Evolutionary conservation across 164 flowering plant species (phyloP), one percentile per base, ranked within the genome.

Genomic region (Aristolochia contorta): DNA sequence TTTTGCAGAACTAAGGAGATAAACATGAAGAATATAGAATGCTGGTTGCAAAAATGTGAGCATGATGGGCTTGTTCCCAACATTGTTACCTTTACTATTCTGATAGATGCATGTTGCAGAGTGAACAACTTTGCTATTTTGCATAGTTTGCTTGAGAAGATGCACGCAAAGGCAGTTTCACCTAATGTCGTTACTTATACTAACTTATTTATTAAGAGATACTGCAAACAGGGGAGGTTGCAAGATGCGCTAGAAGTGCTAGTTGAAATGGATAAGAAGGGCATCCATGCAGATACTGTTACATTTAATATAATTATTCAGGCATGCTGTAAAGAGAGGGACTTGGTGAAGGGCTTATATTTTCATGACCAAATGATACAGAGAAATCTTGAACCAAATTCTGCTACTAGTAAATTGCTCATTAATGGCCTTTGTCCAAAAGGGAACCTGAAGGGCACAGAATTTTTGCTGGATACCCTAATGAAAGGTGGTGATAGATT

Each of bases 291-390:
- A 56, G 92, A 90, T 78, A 77, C 72, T 57, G 67, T 81, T 66
- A 78, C 84, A 19, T 90, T 79, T 67, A 87, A 90, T 71, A 80
- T 75, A 48, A 71, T 90, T 50, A 87, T 90, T 52, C 83, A 87
- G 14, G 63, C 72, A 59, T 83, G 76, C 62, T 90, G 95, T 73
- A 71, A 78, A 69, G 72, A 67, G 61, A 52, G 49, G 33, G 63
- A 83, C 63, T 9, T 79, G 43, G 46, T 25, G 27, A 64, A 47
- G 47, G 95, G 89, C 23, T 74, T 76, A 58, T 23, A 59, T 63
- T 65, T 87, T 64, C 66, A 67, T 53, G 30, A 77, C 49, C 72
- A 76, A 60, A 85, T 87, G 97, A 27, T 74, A 25, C 56, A 9
- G 46, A 66, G 53, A 65, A 73, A 80, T 55, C 71, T 84, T 63